Conservation (phyloP, 2,329 filamentous ascomycete species). For the Fusarium subglutinans region DNA sequence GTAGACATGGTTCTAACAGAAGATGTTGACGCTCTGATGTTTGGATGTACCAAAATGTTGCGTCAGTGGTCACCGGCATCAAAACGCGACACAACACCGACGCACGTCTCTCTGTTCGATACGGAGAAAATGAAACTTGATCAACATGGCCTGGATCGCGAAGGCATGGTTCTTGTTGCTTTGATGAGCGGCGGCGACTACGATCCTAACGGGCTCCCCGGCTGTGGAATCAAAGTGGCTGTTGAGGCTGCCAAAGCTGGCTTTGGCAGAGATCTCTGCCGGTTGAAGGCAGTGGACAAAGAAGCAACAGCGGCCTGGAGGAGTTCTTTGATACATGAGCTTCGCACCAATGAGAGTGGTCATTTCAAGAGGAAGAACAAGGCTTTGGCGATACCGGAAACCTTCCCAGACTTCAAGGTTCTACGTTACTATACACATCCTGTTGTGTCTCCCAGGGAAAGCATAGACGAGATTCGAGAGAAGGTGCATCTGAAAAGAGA, state of each 20-base stretch:
- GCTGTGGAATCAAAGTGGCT: constrained; percentile 87
- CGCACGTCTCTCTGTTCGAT: constrained; percentile 87
- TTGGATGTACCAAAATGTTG: constrained; percentile 82
- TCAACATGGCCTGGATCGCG: constrained; percentile 73
- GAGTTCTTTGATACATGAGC: constrained; percentile 74
- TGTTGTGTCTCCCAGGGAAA: constrained; percentile 75
- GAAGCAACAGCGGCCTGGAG: constrained; percentile 75
- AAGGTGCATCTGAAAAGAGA: constrained; percentile 38
- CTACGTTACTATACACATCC: constrained; percentile 90
- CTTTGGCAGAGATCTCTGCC: constrained; percentile 81
- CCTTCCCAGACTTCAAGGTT: constrained; percentile 82
- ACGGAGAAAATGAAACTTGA: constrained; percentile 61
- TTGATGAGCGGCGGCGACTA: constrained; percentile 98
- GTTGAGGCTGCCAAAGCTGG: constrained; percentile 90
- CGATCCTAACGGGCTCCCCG: constrained; percentile 84
- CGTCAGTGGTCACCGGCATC: constrained; percentile 85
- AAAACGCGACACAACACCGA: constrained; percentile 73
- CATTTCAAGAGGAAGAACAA: constrained; percentile 82
- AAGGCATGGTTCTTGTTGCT: constrained; percentile 93
- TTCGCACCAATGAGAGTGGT: constrained; percentile 84
- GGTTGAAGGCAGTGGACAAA: constrained; percentile 67
- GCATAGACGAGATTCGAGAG: constrained; percentile 39
- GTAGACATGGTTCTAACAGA: constrained; percentile 96
- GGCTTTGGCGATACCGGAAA: constrained; percentile 76
- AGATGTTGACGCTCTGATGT: constrained; percentile 98